Base-by-base conservation (phyloP, 2,329 filamentous ascomycete species). In the Furcasterigmium furcatum region DNA sequence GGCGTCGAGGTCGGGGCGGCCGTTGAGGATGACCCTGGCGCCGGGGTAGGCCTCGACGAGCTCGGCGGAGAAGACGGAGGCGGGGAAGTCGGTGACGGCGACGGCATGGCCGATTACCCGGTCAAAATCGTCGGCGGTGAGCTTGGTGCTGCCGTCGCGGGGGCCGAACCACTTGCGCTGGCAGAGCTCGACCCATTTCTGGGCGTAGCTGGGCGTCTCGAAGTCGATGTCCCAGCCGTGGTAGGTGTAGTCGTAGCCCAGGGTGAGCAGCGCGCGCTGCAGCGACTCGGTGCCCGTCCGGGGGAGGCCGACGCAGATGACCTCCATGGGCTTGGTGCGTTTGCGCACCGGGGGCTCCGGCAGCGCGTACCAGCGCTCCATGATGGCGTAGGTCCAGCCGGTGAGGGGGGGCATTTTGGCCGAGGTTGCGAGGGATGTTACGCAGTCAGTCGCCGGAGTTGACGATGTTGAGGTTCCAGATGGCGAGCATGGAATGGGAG, bases 21-120 rank as follows among this genome's bases (percentile, higher is more conserved):
- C 69, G 49, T 60, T 58, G 45, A n/a, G n/a, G n/a, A n/a, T n/a
- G n/a, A n/a, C n/a, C n/a, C n/a, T n/a, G n/a, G n/a, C n/a, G n/a
- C n/a, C n/a, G n/a, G n/a, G n/a, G n/a, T n/a, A n/a, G n/a, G n/a
- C n/a, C n/a, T n/a, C n/a, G n/a, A n/a, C n/a, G n/a, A n/a, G n/a
- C n/a, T n/a, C n/a, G n/a, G n/a, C n/a, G n/a, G n/a, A n/a, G n/a
- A n/a, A n/a, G n/a, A 71, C 63, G 16, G 78, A 64, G 10, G 62
- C 63, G 3, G 72, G 65, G 2, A 63, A 53, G 49, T 76, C 73
- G 8, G 71, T 70, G 4, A 69, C 64, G 7, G 71, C 71, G 0
- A 54, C 55, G 4, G 45, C 48, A 45, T 60, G 52, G 9, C 60
- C 58, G n/a, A 63, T 41, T 8, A 63, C 21, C 13, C 49, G 48